Evolutionary conservation across 2,329 filamentous ascomycete genomes (phyloP), one percentile per base, ranked within the genome.

Genomic region (Diaporthe sp.): DNA sequence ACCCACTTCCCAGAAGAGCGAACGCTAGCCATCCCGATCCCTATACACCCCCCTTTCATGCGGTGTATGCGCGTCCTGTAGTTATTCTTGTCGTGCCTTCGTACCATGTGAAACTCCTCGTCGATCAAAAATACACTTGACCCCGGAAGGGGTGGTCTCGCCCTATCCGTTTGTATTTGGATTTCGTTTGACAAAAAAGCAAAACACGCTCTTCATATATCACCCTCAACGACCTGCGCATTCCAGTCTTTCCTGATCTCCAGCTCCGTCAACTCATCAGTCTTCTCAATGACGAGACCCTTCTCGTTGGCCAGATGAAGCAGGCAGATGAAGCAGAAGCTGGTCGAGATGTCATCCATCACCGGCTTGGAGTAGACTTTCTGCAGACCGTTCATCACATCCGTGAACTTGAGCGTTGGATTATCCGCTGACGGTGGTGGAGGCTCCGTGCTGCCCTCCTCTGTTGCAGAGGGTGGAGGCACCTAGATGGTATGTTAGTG

Each of bases 341-440:
- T 97, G 0, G 97, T 99, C 47, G 95, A 98, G 80, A 99, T 98
- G 83, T 99, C 97, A 76, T 93, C 92, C 91, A 99, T 94, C 75
- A 92, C 91, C 78, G 94, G 89, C 82, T 94, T 94, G 15, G 95
- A 93, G 81, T 99, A 99, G 10, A 98, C 95, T 6, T 88, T 85
- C 82, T 97, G 94, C 61, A 99, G 86, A 76, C 92, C 92, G 82
- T 97, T 97, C 92, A 99, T 97, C 75, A 99, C 92, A 28, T 93
- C 88, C 0, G 96, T 98, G 84, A 99, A 99, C 79, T 93, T 95
- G 77, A 98, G 89, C 4, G 84, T 85, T 13, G 84, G 88, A 83
- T 90, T 88, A 47, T 88, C 84, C 64, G 84, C 80, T 5, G 78
- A 70, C 0, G 75, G 42, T n/a, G 72, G 52, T 19, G 68, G 72